These are phyloP conservation scores for Cladosporium sp. DNA, from an alignment of 2,329 filamentous ascomycete species.

Conservation along the genomic window DNA sequence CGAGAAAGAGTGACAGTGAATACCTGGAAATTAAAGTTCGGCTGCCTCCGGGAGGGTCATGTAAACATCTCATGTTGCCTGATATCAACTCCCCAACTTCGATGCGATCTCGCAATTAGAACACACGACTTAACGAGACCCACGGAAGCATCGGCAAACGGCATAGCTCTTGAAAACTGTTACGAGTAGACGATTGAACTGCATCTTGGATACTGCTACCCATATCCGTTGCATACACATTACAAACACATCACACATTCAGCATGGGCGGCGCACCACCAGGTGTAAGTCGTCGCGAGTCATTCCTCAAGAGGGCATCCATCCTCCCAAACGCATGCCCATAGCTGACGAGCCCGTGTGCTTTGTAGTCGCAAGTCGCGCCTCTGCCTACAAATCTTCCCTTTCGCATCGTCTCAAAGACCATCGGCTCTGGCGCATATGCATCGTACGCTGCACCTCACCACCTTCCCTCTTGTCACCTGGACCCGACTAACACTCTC, in stretches of 20 bases:
- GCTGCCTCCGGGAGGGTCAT: not conserved
- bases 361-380: constrained; percentile 74
- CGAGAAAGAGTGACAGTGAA: not conserved
- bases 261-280: constrained; percentile 33
- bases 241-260: not conserved
- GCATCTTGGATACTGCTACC: not conserved
- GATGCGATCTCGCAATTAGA: not conserved
- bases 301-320: not conserved
- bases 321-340: not conserved
- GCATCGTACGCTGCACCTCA: constrained; percentile 61
- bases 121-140: not conserved
- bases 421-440: constrained; percentile 94
- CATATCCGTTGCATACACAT: not conserved
- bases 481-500: not conserved
- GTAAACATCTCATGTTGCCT: constrained; percentile 16
- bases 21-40: not conserved
- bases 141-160: not conserved
- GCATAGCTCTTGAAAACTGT: not conserved
- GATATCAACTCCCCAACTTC: not conserved
- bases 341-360: constrained; percentile 16
- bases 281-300: constrained; percentile 28
- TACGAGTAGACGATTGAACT: not conserved
- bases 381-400: constrained; percentile 82
- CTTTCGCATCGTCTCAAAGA: constrained; percentile 93
- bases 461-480: constrained; percentile 39